These are phyloP conservation scores for Sarcodon aspratus DNA, from an alignment of 768 basidiomycete species.

Conservation along the genomic window DNA sequence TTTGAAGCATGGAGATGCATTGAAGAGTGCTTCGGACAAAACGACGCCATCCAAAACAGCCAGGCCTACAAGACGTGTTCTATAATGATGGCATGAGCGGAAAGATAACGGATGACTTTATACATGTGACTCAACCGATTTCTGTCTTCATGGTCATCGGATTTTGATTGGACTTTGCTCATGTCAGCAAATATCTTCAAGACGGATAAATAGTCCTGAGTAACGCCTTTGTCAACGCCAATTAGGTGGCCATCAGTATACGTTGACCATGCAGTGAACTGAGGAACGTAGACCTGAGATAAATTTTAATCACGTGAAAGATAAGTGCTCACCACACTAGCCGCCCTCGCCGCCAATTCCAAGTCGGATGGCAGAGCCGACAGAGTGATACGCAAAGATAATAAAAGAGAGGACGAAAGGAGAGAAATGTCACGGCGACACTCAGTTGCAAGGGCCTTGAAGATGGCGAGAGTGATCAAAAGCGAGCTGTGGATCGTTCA, in stretches of 20 bases:
- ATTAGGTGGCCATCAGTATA: conserved; percentile 82
- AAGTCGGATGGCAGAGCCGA: conserved; percentile 48
- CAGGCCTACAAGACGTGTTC: conserved; percentile 77
- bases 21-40: conserved; percentile 76
- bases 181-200: conserved; percentile 55
- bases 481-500: conserved; percentile 38
- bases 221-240: conserved; percentile 62
- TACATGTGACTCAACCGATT: conserved; percentile 43
- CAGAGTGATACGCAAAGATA: conserved; percentile 50
- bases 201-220: conserved; percentile 57
- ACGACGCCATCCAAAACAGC: conserved; percentile 73
- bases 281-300: conserved; percentile 2
- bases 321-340: conserved; percentile 47
- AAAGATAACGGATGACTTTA: background rate
- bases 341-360: conserved; percentile 67
- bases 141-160: conserved; percentile 54
- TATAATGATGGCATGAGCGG: conserved; percentile 16
- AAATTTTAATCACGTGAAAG: background rate
- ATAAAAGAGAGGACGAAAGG: conserved; percentile 57
- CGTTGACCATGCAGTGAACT: conserved; percentile 90
- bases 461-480: conserved; percentile 73
- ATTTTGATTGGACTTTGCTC: conserved; percentile 35
- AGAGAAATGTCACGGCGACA: conserved; percentile 77
- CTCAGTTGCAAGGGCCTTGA: conserved; percentile 75
- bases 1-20: conserved; percentile 59